phyloP scores from a whole-genome alignment of 495 filamentous ascomycete genomes.

The Staphylotrichum longicolle region DNA sequence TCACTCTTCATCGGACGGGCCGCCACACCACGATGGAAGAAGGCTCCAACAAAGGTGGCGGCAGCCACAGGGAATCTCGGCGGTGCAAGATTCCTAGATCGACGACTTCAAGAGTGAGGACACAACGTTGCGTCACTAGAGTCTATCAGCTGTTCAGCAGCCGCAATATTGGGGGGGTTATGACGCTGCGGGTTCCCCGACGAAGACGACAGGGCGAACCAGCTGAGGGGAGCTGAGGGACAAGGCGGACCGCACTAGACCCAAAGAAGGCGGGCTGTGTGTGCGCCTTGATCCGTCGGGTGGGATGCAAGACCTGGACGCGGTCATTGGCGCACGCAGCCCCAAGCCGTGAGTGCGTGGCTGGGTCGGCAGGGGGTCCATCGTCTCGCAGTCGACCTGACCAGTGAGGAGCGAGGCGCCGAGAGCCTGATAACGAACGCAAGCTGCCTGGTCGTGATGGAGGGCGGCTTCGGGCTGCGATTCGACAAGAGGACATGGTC shows the following conservation, averaged over 20 bases:
- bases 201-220: constrained; percentile 16
- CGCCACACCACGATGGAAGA: background rate
- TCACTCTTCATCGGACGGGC: background rate
- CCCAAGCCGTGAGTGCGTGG: constrained; percentile 11
- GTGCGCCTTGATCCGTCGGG: constrained; percentile 9
- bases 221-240: constrained; percentile 30
- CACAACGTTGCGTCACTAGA: background rate
- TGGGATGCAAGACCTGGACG: constrained; percentile 10
- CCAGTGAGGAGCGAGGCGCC: constrained; percentile 9
- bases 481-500: constrained; percentile 10
- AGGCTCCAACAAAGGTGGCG: background rate
- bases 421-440: constrained; percentile 23
- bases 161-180: background rate
- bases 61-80: constrained; percentile 5
- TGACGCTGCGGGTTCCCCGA: background rate
- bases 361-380: constrained; percentile 8
- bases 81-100: background rate
- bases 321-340: background rate
- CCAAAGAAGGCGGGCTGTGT: constrained; percentile 13
- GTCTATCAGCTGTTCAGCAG: background rate
- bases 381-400: background rate
- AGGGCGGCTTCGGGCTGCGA: constrained; percentile 20
- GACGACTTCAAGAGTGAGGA: too few relatives aligned
- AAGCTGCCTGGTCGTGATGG: constrained; percentile 15
- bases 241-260: constrained; percentile 22